These are phyloP conservation scores for Fusarium dlaminii DNA, from an alignment of 2,329 filamentous ascomycete species.

Conservation along the genomic window DNA sequence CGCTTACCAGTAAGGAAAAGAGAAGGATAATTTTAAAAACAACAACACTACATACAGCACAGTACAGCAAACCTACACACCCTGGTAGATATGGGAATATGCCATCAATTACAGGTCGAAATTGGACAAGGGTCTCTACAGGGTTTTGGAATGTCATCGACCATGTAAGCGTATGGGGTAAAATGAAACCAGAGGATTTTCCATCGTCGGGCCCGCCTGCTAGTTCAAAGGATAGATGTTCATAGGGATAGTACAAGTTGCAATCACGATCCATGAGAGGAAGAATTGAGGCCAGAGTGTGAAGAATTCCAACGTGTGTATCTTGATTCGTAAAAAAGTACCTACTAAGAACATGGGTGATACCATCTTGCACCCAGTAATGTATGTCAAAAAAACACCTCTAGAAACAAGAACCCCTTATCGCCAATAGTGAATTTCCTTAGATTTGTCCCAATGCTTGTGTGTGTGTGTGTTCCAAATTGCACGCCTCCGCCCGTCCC, in stretches of 20 bases:
- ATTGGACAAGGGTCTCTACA: constrained; percentile 19
- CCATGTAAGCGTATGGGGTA: constrained; percentile 25
- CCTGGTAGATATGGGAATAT: not conserved
- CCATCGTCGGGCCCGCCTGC: not conserved
- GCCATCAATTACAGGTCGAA: constrained; percentile 1
- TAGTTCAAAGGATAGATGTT: not conserved
- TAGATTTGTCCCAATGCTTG: constrained; percentile 15
- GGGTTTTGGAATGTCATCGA: constrained; percentile 25
- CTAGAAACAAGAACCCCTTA: constrained; percentile 15
- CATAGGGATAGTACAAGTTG: not conserved
- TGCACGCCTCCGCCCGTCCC: constrained; percentile 7
- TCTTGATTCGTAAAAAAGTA: constrained; percentile 18
- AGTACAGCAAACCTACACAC: not conserved
- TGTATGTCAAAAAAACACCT: constrained; percentile 6
- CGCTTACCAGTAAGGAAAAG: not conserved
- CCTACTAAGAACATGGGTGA: not conserved
- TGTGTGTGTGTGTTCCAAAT: not conserved
- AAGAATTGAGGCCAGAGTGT: not conserved
- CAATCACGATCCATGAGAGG: not conserved
- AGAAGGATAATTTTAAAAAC: not conserved
- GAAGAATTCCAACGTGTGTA: constrained; percentile 8
- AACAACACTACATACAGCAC: not conserved
- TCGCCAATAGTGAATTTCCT: constrained; percentile 24
- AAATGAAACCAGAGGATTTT: constrained; percentile 13
- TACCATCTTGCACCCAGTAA: not conserved